Percentiles rank a stretch among this genome's conserved stretches.
These are phyloP conservation scores for Pterocarpus santalinus DNA, from an alignment of 306 rosid genomes.

Conservation along the genomic window DNA sequence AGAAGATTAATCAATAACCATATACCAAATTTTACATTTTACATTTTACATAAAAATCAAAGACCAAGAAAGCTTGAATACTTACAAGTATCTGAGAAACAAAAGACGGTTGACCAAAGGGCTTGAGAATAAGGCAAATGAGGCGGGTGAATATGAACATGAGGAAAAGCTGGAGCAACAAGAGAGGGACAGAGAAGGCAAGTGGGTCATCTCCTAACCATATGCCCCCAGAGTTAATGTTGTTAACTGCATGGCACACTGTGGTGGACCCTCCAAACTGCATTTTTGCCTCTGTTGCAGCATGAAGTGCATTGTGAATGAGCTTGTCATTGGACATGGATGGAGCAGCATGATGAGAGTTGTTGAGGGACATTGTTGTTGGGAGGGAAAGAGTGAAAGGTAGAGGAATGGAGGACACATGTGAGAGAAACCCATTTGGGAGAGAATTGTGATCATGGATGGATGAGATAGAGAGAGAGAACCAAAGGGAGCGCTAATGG, in stretches of 20 bases:
- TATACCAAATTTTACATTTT: background rate
- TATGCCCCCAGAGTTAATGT: slow-evolving; percentile 55
- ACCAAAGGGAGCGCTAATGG: slow-evolving; percentile 40
- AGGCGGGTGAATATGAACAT: slow-evolving; percentile 52
- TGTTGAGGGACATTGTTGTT: slow-evolving; percentile 39
- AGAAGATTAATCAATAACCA: background rate
- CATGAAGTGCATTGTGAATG: slow-evolving; percentile 1
- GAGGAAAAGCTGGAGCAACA: slow-evolving; percentile 66
- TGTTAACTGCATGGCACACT: slow-evolving; percentile 47
- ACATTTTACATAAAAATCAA: background rate
- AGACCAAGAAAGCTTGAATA: background rate
- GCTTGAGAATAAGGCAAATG: slow-evolving; percentile 60
- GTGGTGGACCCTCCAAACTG: slow-evolving; percentile 28
- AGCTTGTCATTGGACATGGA: slow-evolving; percentile 29
- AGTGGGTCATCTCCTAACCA: slow-evolving; percentile 70
- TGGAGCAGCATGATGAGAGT: slow-evolving; percentile 38
- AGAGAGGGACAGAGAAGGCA: slow-evolving; percentile 53
- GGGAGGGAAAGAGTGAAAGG: slow-evolving; percentile 43
- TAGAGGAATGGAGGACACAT: slow-evolving; percentile 26
- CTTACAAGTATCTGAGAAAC: slow-evolving; percentile 72
- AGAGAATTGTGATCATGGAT: slow-evolving; percentile 52
- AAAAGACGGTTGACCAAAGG: slow-evolving; percentile 65
- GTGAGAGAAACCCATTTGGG: slow-evolving; percentile 44
- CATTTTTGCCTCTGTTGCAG: background rate
- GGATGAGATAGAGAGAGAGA: slow-evolving; percentile 54